Evolutionary conservation across 257 asterid genomes (phyloP).

Genomic region (Fraxinus anomala): DNA sequence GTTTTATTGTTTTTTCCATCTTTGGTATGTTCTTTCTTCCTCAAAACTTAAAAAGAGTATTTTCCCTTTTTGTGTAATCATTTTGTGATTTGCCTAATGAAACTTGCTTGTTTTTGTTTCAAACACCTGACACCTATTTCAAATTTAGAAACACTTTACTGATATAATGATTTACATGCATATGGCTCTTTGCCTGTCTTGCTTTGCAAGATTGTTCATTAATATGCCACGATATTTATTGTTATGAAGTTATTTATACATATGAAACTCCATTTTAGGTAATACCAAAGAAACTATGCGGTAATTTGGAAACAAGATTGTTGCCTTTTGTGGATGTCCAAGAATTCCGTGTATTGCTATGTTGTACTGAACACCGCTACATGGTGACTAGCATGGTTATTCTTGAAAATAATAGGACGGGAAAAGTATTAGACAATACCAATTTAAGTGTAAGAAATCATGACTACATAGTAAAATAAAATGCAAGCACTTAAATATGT

Average conservation of each 20-base stretch:
- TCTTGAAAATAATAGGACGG: background rate
- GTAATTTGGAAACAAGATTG: background rate
- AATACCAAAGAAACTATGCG: background rate
- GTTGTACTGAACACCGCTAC: background rate
- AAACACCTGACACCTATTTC: slow-evolving; percentile 4
- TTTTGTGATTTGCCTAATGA: slow-evolving; percentile 13
- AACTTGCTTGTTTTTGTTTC: slow-evolving; percentile 18
- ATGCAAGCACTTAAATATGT: background rate
- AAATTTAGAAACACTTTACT: background rate
- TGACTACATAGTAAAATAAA: background rate
- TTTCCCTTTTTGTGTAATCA: slow-evolving; percentile 2
- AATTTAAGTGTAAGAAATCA: background rate
- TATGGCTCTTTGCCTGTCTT: slow-evolving; percentile 20
- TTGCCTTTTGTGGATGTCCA: background rate
- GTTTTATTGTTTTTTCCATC: slow-evolving; percentile 96
- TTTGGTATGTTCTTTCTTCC: slow-evolving; percentile 67
- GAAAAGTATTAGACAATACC: background rate
- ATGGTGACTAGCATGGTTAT: background rate
- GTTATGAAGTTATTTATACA: slow-evolving; percentile 4
- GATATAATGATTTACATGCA: slow-evolving; percentile 3
- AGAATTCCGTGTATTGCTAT: background rate
- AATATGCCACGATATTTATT: background rate
- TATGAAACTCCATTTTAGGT: background rate
- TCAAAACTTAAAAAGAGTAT: background rate
- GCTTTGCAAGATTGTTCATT: slow-evolving; percentile 16